Percentiles rank a stretch among this genome's conserved stretches.
Evolutionary conservation across 2,329 filamentous ascomycete species (phyloP).

Genomic region (Biscogniauxia mediterranea): DNA sequence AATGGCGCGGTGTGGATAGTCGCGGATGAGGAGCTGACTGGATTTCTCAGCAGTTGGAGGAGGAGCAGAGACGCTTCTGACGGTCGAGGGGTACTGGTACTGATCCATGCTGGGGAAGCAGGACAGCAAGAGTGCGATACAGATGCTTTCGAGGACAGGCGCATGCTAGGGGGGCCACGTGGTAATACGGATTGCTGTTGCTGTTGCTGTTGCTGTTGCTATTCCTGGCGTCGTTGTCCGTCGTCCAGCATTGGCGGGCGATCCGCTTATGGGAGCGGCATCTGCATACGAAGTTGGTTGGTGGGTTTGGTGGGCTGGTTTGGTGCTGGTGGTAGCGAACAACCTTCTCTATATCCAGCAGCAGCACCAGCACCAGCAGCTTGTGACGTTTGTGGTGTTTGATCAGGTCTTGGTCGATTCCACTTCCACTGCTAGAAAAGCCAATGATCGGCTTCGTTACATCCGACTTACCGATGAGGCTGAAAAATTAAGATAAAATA

Average conservation of each 20-base stretch:
- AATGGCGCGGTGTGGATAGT: constrained; percentile 83
- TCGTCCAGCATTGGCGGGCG: neutral
- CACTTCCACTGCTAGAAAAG: constrained; percentile 12
- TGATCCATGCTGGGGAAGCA: constrained; percentile 46
- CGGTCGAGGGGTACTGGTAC: constrained; percentile 39
- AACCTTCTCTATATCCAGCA: neutral
- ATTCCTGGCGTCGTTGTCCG: neutral
- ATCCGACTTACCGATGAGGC: constrained; percentile 18
- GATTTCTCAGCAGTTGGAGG: constrained; percentile 55
- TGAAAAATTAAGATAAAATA: constrained; percentile 5
- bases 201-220: neutral
- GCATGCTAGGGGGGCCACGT: constrained; percentile 23
- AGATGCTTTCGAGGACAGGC: constrained; percentile 17
- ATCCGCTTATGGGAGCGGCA: neutral
- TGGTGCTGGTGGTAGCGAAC: neutral
- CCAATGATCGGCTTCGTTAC: constrained; percentile 12
- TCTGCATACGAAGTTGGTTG: neutral
- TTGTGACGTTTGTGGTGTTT: neutral
- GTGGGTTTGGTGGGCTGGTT: neutral
- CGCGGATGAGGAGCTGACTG: constrained; percentile 79
- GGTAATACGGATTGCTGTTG: neutral
- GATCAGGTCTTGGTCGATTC: constrained; percentile 8
- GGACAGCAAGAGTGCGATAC: constrained; percentile 23
- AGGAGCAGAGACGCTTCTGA: constrained; percentile 45
- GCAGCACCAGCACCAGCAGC: neutral